phyloP scores from a whole-genome alignment of 306 rosid genomes.

The Calophaca sinica region DNA sequence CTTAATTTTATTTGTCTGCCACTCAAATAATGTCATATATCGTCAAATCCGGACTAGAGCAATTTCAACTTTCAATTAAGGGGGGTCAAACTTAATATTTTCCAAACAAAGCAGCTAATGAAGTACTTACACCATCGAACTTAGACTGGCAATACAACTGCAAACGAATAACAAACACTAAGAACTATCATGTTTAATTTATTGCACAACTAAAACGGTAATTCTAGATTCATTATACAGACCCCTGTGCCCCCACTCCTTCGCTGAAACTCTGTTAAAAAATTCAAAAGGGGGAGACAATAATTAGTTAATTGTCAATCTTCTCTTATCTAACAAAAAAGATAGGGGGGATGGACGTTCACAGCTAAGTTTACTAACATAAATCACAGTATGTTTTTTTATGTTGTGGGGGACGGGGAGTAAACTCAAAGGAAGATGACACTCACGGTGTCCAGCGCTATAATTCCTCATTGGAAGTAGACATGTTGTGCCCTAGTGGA shows the following conservation, averaged over 20 bases:
- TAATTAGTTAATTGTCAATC: constrained; percentile 24
- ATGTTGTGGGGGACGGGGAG: too few species aligned
- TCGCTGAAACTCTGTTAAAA: constrained; percentile 51
- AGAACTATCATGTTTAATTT: constrained; percentile 33
- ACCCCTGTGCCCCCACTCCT: constrained; percentile 44
- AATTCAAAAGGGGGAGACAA: constrained; percentile 25
- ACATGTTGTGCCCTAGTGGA: constrained; percentile 80
- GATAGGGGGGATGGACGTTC: background rate
- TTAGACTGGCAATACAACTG: constrained; percentile 40
- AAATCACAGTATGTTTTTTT: too few species aligned
- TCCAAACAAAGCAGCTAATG: constrained; percentile 18
- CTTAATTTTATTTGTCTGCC: background rate
- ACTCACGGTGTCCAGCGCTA: constrained; percentile 54
- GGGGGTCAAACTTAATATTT: background rate
- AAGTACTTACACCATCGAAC: constrained; percentile 30
- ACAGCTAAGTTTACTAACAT: background rate
- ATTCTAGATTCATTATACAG: constrained; percentile 38
- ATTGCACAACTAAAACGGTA: constrained; percentile 32
- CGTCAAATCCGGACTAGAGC: background rate
- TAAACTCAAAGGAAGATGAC: constrained; percentile 24
- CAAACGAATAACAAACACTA: constrained; percentile 43
- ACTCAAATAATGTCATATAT: background rate
- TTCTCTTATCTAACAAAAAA: background rate
- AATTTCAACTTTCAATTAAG: background rate
- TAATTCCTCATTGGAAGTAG: constrained; percentile 75